A percentile compares a stretch with the other conserved stretches of the same genome.
Conservation (phyloP, 345 rosid genomes). For the Salix koriyanagi region DNA sequence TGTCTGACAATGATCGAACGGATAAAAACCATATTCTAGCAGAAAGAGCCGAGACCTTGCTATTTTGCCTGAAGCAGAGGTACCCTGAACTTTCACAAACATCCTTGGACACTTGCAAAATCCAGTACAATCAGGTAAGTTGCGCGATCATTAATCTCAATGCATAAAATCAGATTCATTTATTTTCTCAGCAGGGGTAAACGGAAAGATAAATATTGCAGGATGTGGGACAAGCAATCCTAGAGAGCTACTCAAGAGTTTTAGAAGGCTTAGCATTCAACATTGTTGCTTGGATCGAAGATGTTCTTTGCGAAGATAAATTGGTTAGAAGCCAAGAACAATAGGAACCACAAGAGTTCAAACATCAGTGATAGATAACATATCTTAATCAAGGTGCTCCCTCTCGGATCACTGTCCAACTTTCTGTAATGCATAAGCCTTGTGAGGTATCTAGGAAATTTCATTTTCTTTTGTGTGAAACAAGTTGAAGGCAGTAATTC, state of each 20-base stretch:
- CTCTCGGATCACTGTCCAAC: neutral
- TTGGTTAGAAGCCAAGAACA: constrained; percentile 44
- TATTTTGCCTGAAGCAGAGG: constrained; percentile 79
- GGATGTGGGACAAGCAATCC: constrained; percentile 87
- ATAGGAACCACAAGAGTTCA: constrained; percentile 4
- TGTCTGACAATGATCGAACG: constrained; percentile 52
- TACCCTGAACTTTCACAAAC: constrained; percentile 89
- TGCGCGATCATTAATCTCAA: neutral
- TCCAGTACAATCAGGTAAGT: constrained; percentile 71
- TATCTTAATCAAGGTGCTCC: constrained; percentile 10
- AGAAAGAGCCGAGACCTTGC: constrained; percentile 75
- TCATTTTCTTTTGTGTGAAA: neutral
- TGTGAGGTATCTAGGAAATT: neutral
- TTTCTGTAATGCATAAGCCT: neutral
- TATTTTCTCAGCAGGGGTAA: neutral
- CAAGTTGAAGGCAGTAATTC: neutral
- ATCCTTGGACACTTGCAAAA: constrained; percentile 87
- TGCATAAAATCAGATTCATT: neutral
- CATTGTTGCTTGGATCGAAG: constrained; percentile 83
- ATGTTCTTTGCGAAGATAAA: constrained; percentile 62
- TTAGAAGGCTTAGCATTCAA: constrained; percentile 90
- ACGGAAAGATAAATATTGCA: constrained; percentile 22
- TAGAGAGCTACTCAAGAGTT: constrained; percentile 91
- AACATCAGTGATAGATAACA: neutral
- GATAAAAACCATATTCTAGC: constrained; percentile 79